Base-by-base conservation (phyloP, 1,284 basidiomycete species). In the Naganishia albida region DNA sequence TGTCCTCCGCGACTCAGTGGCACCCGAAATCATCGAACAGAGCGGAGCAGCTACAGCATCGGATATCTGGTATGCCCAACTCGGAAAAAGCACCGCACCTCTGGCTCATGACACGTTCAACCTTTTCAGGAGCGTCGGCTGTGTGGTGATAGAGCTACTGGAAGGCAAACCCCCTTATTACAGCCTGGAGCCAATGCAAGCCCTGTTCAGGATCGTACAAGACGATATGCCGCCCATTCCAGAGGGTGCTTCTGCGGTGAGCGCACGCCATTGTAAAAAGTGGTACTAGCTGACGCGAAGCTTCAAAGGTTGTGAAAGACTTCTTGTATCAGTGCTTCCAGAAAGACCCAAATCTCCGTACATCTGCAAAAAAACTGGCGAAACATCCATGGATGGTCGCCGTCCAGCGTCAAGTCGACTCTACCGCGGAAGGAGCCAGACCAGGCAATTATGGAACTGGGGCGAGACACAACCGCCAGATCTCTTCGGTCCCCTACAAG, bases 251-350 rank as follows among this genome's bases (percentile, higher is more conserved):
- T 94, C 91, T 13, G 81, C 83, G 0, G 82, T 82, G 53, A 69
- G 80, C 73, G 2, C 46, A 23, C 39, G 16, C 20, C 12, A 46
- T 18, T 18, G 0, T 48, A n/a, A 7, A 8, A 2, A 0, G n/a
- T 2, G 12, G 4, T 13, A 6, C 7, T 20, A 50, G 44, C 51
- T 57, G 49, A 60, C 8, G 16, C 30, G 40, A 18, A n/a, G n/a
- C n/a, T n/a, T n/a, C n/a, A 34, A 34, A 64, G 59, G 88, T 95
- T 67, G 94, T 96, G 70, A 92, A 95, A 74, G 93, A 98, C 78
- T 99, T 98, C 73, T 82, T 99, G 10, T 89, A 92, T 70, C 93
- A 97, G 71, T 98, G 95, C 76, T 99, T 99, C 79, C 95, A 98
- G 81, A 98, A 98, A 78, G 95, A 98, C 75, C 87, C 87, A 70